A percentile compares a stretch with the other conserved stretches of the same genome.
These are phyloP conservation scores for Olyra latifolia DNA, from an alignment of 176 grass and related monocot genomes.

Conservation along the genomic window DNA sequence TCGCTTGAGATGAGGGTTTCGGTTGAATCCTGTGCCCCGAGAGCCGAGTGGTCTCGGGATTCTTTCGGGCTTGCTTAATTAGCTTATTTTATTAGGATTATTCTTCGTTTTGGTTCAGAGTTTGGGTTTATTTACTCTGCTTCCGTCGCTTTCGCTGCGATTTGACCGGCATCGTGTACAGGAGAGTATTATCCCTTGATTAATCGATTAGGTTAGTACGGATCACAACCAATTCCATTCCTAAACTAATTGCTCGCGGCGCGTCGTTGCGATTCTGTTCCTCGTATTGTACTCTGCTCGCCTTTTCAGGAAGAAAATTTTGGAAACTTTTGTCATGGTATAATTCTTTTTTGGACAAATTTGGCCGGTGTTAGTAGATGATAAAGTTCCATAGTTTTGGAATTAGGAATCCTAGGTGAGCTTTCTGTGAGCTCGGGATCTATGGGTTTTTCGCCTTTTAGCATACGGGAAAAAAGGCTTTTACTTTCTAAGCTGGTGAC, in stretches of 20 bases:
- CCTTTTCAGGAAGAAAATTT: background rate
- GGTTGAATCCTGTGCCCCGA: background rate
- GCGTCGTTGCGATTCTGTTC: background rate
- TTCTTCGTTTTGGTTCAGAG: background rate
- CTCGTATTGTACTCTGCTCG: background rate
- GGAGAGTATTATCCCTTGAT: slow-evolving; percentile 24
- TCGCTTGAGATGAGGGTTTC: background rate
- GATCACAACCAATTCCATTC: background rate
- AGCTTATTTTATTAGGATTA: background rate
- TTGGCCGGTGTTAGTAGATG: background rate
- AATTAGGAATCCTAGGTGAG: background rate
- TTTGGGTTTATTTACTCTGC: slow-evolving; percentile 2
- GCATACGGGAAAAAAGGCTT: background rate
- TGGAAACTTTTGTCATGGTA: background rate
- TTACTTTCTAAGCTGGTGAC: background rate
- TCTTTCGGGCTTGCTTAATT: background rate
- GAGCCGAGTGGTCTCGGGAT: slow-evolving; percentile 13
- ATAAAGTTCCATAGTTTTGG: background rate
- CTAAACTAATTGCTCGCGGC: slow-evolving; percentile 36
- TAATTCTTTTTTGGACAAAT: background rate
- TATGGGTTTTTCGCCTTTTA: background rate
- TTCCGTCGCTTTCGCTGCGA: slow-evolving; percentile 22
- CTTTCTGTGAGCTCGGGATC: background rate
- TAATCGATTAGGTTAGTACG: slow-evolving; percentile 18
- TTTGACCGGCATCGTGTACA: background rate